phyloP scores from a whole-genome alignment of 257 asterid genomes.

The Solanum paucissectum region DNA sequence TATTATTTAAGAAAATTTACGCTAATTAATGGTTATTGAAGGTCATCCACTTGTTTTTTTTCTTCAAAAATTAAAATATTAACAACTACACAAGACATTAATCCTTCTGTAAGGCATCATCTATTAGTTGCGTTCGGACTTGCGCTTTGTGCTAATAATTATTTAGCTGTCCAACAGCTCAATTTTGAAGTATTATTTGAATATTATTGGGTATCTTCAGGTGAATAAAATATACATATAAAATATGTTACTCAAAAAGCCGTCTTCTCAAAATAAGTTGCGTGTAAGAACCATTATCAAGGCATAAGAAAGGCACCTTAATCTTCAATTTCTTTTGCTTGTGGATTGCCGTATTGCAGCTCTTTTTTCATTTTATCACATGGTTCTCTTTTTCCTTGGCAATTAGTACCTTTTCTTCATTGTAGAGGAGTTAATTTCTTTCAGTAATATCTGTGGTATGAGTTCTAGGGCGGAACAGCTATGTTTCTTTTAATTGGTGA shows the following conservation, averaged over 20 bases:
- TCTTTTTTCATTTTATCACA: not conserved
- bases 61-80: too few species aligned
- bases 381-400: too few species aligned
- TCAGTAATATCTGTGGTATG: not conserved
- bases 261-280: too few species aligned
- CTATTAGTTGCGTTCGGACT: not conserved
- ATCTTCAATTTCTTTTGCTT: not conserved
- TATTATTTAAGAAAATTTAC: not conserved
- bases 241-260: too few species aligned
- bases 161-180: not conserved
- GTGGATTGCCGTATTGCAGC: not conserved
- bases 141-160: too few species aligned
- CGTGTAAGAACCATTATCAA: not conserved
- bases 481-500: not conserved
- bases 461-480: not conserved
- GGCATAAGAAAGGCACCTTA: too few species aligned
- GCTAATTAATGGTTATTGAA: too few species aligned
- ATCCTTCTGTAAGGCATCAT: too few species aligned
- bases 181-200: too few species aligned
- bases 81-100: too few species aligned
- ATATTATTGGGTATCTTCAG: too few species aligned
- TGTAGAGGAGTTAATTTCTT: not conserved
- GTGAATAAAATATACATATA: too few species aligned
- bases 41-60: not conserved
- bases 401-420: not conserved